Conservation (phyloP, 169 alveolate species). For the Perkinsus olseni region DNA sequence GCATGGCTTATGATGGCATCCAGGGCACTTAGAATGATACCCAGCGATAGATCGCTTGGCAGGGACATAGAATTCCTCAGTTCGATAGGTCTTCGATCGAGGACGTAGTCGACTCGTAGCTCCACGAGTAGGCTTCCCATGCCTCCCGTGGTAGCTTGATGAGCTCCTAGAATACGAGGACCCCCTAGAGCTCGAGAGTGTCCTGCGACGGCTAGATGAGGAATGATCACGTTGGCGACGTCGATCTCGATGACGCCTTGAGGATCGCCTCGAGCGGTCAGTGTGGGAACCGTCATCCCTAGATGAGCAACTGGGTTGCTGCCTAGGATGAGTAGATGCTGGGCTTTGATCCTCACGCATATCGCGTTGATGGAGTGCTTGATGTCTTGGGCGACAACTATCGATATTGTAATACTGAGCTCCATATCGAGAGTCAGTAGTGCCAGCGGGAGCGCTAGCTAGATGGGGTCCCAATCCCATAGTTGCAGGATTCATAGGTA, state of each 20-base stretch:
- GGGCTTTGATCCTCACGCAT: background rate
- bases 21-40: background rate
- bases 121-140: background rate
- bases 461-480: background rate
- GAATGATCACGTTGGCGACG: background rate
- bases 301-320: background rate
- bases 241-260: background rate
- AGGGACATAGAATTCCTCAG: background rate
- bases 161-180: no score
- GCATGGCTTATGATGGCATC: background rate
- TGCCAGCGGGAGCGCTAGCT: background rate
- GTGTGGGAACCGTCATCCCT: background rate
- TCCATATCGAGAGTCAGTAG: background rate
- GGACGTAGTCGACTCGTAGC: background rate
- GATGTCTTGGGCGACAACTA: background rate
- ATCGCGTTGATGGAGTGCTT: background rate
- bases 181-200: background rate
- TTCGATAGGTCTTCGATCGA: background rate
- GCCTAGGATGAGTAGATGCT: background rate
- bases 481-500: background rate
- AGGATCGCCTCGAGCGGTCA: background rate
- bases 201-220: background rate
- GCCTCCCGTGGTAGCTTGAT: background rate
- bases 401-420: background rate
- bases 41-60: background rate